Base-by-base conservation (phyloP, 2,329 filamentous ascomycete species). In the Fusarium buxicola region DNA sequence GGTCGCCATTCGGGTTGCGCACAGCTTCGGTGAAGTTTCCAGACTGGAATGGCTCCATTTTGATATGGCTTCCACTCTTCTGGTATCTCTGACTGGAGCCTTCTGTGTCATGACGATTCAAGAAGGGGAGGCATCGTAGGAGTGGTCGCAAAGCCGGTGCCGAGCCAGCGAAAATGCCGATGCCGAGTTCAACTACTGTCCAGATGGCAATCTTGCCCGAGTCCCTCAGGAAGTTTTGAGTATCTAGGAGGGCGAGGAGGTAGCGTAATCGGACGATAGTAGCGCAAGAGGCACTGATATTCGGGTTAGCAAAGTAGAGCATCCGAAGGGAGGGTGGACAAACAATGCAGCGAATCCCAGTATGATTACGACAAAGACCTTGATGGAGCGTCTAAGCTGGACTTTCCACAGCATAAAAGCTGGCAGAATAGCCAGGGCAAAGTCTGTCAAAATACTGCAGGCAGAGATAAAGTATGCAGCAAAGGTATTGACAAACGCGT, bases 391-490 rank as follows among this genome's bases (percentile, higher is more conserved):
- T 8, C 38, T 18, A 27, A 55, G 27, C 44, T 55, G 44, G 3
- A 50, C 25, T 11, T 32, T 40, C 46, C 46, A 50, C 4, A 50
- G 15, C 25, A 50, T 40, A 21, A 40, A 50, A 8, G 21, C 46
- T 2, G 35, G 46, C 5, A 50, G 35, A 25, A 50, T 40, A 27
- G 46, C 46, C 15, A 50, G 36, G 7, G 46, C 46, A 15, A 50
- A 39, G 15, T 50, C 46, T 4, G 46, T 50, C 11, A 50, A 24
- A 12, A 50, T 50, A 41, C 46, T 40, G 27, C 46, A 50, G 9
- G 46, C 46, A 2, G 52, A 55, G 36, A 55, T 49, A 13, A 49
- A 55, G 34, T 55, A 55, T 36, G 52, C 52, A 11, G 52, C 44
- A 30, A 41, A 43, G 9, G 44, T 43, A 21, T 55, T 55, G 30